Evolutionary conservation across 441 rosid genomes (phyloP), one percentile per base, ranked within the genome.

Genomic region (Erodium trifolium): DNA sequence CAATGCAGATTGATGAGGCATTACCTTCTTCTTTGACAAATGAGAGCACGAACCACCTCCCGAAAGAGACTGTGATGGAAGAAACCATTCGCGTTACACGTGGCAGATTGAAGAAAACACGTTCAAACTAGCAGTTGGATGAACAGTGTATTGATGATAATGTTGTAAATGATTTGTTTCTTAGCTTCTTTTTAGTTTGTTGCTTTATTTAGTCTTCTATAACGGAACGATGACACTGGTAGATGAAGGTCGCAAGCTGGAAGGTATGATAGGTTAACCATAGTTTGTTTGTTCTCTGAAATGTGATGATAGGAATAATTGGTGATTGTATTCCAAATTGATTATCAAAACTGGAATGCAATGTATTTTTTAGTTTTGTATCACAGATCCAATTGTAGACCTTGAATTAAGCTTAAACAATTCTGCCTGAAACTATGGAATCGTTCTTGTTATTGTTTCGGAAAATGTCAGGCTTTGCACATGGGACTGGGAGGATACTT

Each of bases 41-140:
- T 71, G 84, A 84, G 68, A 82, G 73, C 68, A 64, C 75, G 11
- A 76, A 78, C 60, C 72, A 84, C 67, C 78, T 90, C 12, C 55
- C 84, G 0, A 80, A 83, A 55, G 97, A 86, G 74, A 81, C 79
- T 0, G 59, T 78, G 43, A 80, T 84, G 83, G 97, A 88, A 16
- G 89, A 81, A 78, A 70, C 83, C 1, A 64, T 80, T 14, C 82
- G 78, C 37, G 69, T 76, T 18, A 80, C 96, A 34, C 85, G 89
- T 27, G 77, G 64, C 69, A 82, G 75, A 72, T 71, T 77, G 78
- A 85, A 80, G 83, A 89, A 75, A 84, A 66, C 73, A 71, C 87
- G 85, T 11, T 75, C 93, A 10, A 47, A 9, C 11, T 47, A 47
- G 53, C 53, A 37, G 41, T 47, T 47, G 53, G n/a, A 47, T 47